Conservation (phyloP, 2,329 filamentous ascomycete species). For the Sporothrix protearum region DNA sequence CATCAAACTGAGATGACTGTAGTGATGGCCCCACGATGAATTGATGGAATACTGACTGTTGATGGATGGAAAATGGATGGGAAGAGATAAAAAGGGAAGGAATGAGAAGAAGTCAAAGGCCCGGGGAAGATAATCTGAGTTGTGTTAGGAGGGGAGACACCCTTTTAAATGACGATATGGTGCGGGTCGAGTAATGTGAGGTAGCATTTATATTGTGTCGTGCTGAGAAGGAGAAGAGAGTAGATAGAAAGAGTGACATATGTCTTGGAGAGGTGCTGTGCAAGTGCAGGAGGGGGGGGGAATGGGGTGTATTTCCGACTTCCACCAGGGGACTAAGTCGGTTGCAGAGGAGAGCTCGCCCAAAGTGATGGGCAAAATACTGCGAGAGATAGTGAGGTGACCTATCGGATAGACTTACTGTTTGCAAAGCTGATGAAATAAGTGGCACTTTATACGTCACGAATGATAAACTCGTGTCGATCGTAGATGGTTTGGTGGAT, state of each 20-base stretch:
- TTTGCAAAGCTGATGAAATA: not conserved
- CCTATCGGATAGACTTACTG: not conserved
- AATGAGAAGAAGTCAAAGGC: not conserved
- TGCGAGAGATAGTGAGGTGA: not conserved
- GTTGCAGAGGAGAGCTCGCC: not conserved
- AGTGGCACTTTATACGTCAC: constrained; percentile 10
- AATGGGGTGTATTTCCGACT: not conserved
- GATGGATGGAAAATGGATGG: not conserved
- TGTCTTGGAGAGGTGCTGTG: not conserved
- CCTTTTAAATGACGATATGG: constrained; percentile 14
- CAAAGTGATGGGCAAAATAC: not conserved
- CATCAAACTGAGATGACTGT: not conserved
- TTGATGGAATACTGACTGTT: constrained; percentile 17
- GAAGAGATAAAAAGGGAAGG: not conserved
- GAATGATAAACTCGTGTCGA: not conserved
- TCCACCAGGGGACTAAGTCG: not conserved
- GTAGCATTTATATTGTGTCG: not conserved
- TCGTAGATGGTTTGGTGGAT: constrained; percentile 15
- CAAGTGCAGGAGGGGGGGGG: not conserved
- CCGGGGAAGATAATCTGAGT: not conserved
- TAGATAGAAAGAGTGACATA: not conserved
- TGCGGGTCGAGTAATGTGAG: constrained; percentile 4
- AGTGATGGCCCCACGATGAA: not conserved
- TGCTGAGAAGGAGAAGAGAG: not conserved
- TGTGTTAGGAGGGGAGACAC: not conserved